Conservation (phyloP, 371 early-diverging fungal genomes). For the Mortierella sp. region DNA sequence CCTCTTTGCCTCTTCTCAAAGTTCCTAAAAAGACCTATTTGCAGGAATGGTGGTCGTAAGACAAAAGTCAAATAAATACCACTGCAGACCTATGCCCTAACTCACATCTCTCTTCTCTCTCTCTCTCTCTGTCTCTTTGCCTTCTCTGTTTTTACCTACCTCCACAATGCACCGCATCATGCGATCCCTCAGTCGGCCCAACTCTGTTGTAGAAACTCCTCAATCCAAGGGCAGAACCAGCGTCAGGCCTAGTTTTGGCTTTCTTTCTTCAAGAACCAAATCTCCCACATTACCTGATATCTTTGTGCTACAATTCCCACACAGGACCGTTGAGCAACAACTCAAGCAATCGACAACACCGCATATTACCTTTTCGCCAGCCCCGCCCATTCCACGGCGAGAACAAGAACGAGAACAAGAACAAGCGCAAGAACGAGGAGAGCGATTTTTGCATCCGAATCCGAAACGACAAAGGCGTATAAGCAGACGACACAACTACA, state of each 20-base stretch:
- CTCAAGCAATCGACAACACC: background rate
- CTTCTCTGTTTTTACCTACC: background rate
- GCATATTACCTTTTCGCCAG: background rate
- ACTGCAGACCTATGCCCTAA: background rate
- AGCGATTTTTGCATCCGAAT: background rate
- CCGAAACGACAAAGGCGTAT: background rate
- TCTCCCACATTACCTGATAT: background rate
- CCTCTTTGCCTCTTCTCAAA: background rate
- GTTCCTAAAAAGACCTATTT: background rate
- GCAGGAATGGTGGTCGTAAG: background rate
- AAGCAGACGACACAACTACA: background rate
- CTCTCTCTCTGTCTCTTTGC: no score
- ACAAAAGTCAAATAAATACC: background rate
- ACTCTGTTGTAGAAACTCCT: background rate
- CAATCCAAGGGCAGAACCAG: background rate
- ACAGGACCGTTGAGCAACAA: background rate
- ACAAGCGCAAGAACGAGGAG: background rate
- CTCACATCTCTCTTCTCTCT: no score
- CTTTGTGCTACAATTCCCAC: background rate
- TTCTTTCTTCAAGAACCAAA: background rate
- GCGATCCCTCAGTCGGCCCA: background rate
- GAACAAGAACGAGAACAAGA: background rate
- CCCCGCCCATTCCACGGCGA: background rate
- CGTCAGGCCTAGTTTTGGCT: background rate
- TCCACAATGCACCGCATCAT: background rate